Base-by-base conservation (phyloP, 2,329 filamentous ascomycete species). In the Teratosphaeria viscida region DNA sequence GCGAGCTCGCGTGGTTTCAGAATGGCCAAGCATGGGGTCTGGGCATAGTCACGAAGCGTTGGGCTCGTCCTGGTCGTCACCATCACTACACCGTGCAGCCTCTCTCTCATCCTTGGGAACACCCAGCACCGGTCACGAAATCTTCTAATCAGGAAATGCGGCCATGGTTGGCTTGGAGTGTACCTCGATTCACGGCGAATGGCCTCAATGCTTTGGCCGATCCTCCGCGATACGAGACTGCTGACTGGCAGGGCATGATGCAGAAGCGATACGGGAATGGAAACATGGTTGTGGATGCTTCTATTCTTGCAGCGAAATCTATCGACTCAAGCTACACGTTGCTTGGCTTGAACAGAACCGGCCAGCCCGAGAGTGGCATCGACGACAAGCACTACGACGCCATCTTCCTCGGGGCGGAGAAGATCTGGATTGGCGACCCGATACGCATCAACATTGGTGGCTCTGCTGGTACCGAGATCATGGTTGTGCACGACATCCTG, bases 81-180 rank as follows among this genome's bases (percentile, higher is more conserved):
- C 57, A 70, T 68, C 67, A 61, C 68, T 67, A 70, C 70, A 55
- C 61, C 37, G 57, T 71, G 61, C 64, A 73, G 64, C 67, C 75
- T 78, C 10, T 83, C 73, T 54, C 78, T 75, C 68, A 65, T 70
- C 29, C 64, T 52, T 49, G 57, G 32, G n/a, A 63, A 32, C 19
- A 64, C 58, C 57, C 63, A 5, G 58, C 58, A n/a, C 66, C 72
- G 4, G 74, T 78, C 53, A 72, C 78, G 11, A 76, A 81, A 26
- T 73, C 74, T 1, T 67, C 75, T 11, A 74, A 81, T 57, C 66
- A 69, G 4, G 68, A 74, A 12, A 72, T 84, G 43, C 76, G 82
- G 43, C 82, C 82, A 0, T 84, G 81, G 81, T 74, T 84, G 32
- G 81, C 82, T 1, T 84, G 81, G 81, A 81, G 78, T 56, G 77